phyloP scores from a whole-genome alignment of 2,329 filamentous ascomycete species.

The Ceratocystis papillata region DNA sequence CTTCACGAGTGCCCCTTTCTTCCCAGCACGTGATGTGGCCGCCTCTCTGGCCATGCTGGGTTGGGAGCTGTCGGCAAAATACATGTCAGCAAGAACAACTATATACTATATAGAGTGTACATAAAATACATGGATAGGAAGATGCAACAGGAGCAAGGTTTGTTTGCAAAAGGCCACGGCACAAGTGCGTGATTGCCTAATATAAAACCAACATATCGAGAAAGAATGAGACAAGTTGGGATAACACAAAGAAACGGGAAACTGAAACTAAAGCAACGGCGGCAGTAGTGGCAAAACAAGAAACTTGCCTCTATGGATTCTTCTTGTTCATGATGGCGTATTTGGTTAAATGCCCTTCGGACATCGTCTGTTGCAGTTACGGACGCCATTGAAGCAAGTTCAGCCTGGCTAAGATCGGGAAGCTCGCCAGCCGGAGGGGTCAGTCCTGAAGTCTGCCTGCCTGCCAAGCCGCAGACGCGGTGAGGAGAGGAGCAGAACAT shows the following conservation, averaged over 20 bases:
- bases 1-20: slow-evolving; percentile 20
- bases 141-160: neutral
- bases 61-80: neutral
- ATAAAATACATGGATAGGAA: neutral
- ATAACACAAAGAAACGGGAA: neutral
- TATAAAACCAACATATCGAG: slow-evolving; percentile 1
- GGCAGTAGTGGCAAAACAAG: neutral
- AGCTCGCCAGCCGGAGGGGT: neutral
- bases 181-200: slow-evolving; percentile 3
- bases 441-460: neutral
- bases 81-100: neutral
- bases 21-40: slow-evolving; percentile 24
- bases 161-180: neutral
- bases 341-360: neutral
- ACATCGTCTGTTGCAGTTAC: neutral
- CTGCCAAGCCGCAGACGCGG: neutral
- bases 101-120: neutral
- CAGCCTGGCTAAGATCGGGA: neutral
- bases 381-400: slow-evolving; percentile 1
- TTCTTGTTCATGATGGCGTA: neutral
- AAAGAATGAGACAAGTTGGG: neutral
- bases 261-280: neutral
- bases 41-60: slow-evolving; percentile 16
- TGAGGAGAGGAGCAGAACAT: neutral
- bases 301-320: neutral